phyloP scores from a whole-genome alignment of 2,329 filamentous ascomycete genomes.

The Teratosphaeria pseudoeucalypti region DNA sequence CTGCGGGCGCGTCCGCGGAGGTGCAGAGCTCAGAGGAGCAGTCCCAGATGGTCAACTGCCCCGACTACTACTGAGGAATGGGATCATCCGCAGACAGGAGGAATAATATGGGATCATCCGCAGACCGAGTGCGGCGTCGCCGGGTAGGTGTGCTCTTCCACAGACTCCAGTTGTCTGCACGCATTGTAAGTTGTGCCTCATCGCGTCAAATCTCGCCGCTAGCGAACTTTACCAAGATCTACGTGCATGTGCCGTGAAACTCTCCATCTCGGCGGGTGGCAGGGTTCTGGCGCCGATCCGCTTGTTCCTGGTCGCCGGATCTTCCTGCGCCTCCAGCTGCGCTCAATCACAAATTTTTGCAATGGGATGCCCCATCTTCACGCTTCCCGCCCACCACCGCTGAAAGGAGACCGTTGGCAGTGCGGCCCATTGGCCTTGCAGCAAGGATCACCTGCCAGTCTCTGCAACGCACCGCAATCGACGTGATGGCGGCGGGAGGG shows the following conservation, averaged over 20 bases:
- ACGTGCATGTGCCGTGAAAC: constrained; percentile 15
- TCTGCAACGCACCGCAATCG: constrained; percentile 33
- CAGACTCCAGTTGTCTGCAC: not conserved
- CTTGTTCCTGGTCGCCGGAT: constrained; percentile 13
- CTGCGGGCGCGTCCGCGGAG: not conserved
- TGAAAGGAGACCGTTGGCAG: constrained; percentile 15
- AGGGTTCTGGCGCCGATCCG: constrained; percentile 22
- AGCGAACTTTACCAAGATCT: constrained; percentile 17
- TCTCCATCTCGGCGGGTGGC: constrained; percentile 16
- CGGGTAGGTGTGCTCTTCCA: not conserved
- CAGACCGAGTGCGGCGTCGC: not conserved
- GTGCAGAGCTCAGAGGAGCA: not conserved
- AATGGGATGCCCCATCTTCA: constrained; percentile 6
- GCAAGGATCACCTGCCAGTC: constrained; percentile 29
- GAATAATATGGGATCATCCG: not conserved
- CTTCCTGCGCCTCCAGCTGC: constrained; percentile 6
- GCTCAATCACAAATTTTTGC: constrained; percentile 10
- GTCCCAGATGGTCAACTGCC: not conserved
- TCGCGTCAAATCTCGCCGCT: constrained; percentile 2
- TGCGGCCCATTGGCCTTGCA: constrained; percentile 12
- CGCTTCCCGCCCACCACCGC: constrained; percentile 13
- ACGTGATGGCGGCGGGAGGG: constrained; percentile 27
- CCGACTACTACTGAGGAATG: not conserved
- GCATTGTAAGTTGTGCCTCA: not conserved
- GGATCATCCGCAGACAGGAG: too few species aligned